Evolutionary conservation across 441 rosid genomes (phyloP).

Genomic region (Adansonia gregorii): DNA sequence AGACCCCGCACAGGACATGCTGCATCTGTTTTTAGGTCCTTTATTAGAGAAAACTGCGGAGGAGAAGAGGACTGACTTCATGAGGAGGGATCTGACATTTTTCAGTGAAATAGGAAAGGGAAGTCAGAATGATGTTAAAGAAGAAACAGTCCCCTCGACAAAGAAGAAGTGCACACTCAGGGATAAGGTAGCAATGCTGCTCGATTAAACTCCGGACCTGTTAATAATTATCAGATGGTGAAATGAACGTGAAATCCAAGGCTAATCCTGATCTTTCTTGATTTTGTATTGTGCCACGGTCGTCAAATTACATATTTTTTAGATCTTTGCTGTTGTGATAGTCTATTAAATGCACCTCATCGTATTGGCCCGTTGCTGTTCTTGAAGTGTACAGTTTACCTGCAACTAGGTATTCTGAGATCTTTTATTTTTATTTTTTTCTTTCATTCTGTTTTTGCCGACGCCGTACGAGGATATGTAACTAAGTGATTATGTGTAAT

Average conservation of each 20-base stretch:
- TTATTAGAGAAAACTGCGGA: slow-evolving; percentile 45
- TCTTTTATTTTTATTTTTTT: not conserved
- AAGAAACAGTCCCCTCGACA: slow-evolving; percentile 28
- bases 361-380: not conserved
- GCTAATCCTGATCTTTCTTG: not conserved
- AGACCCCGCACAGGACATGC: slow-evolving; percentile 61
- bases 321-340: not conserved
- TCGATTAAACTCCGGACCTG: slow-evolving; percentile 32
- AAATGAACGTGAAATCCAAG: not conserved
- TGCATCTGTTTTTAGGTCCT: slow-evolving; percentile 60
- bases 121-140: slow-evolving; percentile 32
- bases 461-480: not conserved
- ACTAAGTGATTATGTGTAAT: not conserved
- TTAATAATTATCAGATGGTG: not conserved
- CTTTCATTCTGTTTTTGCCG: not conserved
- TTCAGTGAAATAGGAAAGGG: slow-evolving; percentile 27
- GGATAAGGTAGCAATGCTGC: slow-evolving; percentile 50
- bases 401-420: not conserved
- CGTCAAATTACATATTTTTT: not conserved
- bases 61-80: slow-evolving; percentile 27
- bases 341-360: not conserved
- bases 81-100: slow-evolving; percentile 27
- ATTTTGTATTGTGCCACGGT: not conserved
- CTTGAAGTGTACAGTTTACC: not conserved
- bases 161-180: slow-evolving; percentile 56